Base-by-base conservation (phyloP, 225 moss, liverwort and hornwort species). In the Lunularia cruciata region DNA sequence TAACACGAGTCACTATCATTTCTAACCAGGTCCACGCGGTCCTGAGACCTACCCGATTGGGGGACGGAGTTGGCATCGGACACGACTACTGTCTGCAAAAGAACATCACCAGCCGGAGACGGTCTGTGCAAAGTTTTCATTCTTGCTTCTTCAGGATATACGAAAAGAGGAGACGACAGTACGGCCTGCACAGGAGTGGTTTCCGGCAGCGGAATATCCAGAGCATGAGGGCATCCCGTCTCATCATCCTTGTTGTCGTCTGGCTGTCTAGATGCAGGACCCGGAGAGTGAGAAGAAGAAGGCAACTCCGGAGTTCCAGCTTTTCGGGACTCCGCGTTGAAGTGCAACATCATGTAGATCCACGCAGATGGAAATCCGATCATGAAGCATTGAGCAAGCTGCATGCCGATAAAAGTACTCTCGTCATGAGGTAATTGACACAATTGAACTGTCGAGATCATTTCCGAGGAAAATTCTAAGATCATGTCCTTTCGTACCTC, bases 331-430 rank as follows among this genome's bases (percentile, higher is more conserved):
- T 42, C 57, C 3, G 28, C 33, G 25, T 57, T 47, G 57, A 28
- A 46, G 42, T 55, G 71, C 16, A 49, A 51, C 23, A 79, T 54
- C 71, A 75, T 62, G 37, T 62, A 40, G 2, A 53, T 56, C 75
- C 75, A 79, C 10, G 61, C 39, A 15, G 75, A 55, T 4, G 79
- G 79, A 33, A 79, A 79, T 3, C 79, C 79, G 67, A 75, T 79
- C 79, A 75, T 75, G 36, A 79, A 79, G 15, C 67, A 79, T 42
- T 79, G 71, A 25, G 60, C 79, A 25, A 79, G 62, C 79, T 79
- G 79, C 71, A 68, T 27, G 55, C 13, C 18, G n/a, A n/a, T n/a
- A n/a, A n/a, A n/a, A n/a, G n/a, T n/a, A n/a, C n/a, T n/a, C n/a
- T n/a, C n/a, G n/a, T n/a, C n/a, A n/a, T n/a, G n/a, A n/a, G n/a